Conservation (phyloP, 2,329 filamentous ascomycete genomes). For the Ophiocordyceps camponoti-rufipedis region DNA sequence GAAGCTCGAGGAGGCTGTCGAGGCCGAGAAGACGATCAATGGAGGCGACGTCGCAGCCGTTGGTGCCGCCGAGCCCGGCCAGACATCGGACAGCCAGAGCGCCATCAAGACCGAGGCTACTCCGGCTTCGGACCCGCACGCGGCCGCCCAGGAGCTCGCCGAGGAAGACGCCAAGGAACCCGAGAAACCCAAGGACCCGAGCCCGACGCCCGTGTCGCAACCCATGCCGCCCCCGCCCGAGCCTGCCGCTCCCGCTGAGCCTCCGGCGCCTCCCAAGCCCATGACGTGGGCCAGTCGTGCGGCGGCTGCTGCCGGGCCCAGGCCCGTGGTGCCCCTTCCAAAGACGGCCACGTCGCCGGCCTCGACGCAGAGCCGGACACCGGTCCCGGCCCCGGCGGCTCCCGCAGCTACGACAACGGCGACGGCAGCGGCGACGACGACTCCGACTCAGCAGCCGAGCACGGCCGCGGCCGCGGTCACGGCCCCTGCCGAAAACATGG, state of each 20-base stretch:
- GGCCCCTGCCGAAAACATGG: conserved; percentile 19
- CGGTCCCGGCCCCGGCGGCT: conserved; percentile 22
- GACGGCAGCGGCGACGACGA: conserved; percentile 14
- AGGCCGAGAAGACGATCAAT: conserved; percentile 16
- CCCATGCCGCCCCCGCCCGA: conserved; percentile 27
- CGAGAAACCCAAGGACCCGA: conserved; percentile 50
- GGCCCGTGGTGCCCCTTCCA: conserved; percentile 33
- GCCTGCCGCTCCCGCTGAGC: conserved; percentile 23
- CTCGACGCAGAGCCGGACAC: conserved; percentile 27
- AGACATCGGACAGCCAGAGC: conserved; percentile 14
- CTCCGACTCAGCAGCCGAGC: conserved; percentile 8
- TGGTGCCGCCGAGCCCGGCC: conserved; percentile 12
- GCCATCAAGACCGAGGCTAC: conserved; percentile 14
- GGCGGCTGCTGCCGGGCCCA: conserved; percentile 37
- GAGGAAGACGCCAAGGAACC: conserved; percentile 36
- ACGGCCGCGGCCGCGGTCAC: conserved; percentile 10
- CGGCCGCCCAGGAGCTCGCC: conserved; percentile 31
- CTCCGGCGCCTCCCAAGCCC: conserved; percentile 33
- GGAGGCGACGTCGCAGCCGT: conserved; percentile 11
- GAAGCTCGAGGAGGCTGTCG: conserved; percentile 50
- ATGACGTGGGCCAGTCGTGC: conserved; percentile 60
- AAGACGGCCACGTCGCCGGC: conserved; percentile 39
- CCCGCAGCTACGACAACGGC: conserved; percentile 18
- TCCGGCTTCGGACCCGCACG: conserved; percentile 24
- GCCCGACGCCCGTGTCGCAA: conserved; percentile 30